Percentiles rank a stretch among this genome's conserved stretches.
These are phyloP conservation scores for Daldinia sp. DNA, from an alignment of 2,329 filamentous ascomycete species.

Conservation along the genomic window DNA sequence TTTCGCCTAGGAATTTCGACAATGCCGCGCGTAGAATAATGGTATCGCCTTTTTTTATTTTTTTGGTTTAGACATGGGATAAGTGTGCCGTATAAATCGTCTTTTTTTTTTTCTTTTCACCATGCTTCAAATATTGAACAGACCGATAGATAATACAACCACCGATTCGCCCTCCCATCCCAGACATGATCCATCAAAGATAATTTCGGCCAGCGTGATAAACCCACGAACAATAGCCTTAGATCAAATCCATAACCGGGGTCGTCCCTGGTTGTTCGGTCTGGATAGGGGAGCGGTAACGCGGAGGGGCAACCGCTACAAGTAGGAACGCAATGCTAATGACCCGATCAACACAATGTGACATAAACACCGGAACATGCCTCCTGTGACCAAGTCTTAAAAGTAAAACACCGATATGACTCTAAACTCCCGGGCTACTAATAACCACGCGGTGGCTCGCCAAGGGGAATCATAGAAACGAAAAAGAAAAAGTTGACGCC, in stretches of 20 bases:
- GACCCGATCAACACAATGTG: constrained; percentile 46
- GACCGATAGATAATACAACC: constrained; percentile 41
- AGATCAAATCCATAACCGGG: constrained; percentile 23
- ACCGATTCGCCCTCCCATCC: constrained; percentile 28
- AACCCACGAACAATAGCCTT: constrained; percentile 5
- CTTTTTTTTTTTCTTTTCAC: constrained; percentile 40
- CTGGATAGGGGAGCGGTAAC: constrained; percentile 33
- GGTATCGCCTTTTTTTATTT: constrained; percentile 41
- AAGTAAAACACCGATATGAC: constrained; percentile 47
- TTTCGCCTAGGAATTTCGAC: constrained; percentile 37
- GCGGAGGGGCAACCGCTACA: constrained; percentile 36
- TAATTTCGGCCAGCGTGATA: constrained; percentile 13
- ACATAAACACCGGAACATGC: constrained; percentile 50
- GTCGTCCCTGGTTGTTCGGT: constrained; percentile 22
- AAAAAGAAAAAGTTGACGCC: constrained; percentile 48
- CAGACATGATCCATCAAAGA: constrained; percentile 22
- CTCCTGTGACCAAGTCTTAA: constrained; percentile 46
- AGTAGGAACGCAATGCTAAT: constrained; percentile 49
- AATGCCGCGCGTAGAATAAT: constrained; percentile 35
- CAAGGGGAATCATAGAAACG: constrained; percentile 43
- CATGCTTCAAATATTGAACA: constrained; percentile 38
- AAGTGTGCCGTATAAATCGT: constrained; percentile 25
- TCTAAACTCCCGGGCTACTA: constrained; percentile 49
- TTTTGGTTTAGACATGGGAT: constrained; percentile 19
- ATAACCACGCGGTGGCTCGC: constrained; percentile 46